Percentiles rank a stretch among this genome's conserved stretches.
Evolutionary conservation across 2,329 filamentous ascomycete species (phyloP).

Genomic region (Diaporthe sp.): DNA sequence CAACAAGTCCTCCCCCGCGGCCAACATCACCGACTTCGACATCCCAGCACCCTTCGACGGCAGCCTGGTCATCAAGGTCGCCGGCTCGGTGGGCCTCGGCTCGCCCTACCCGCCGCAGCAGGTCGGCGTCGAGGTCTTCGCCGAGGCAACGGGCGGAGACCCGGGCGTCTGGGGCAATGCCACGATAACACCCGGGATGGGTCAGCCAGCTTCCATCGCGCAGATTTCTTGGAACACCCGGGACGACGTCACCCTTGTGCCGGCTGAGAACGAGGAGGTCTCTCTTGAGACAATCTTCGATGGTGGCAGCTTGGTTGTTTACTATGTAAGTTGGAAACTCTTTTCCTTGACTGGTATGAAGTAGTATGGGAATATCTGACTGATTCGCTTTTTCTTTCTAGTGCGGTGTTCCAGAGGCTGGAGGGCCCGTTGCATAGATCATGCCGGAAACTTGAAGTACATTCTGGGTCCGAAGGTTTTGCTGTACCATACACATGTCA

Average conservation of each 20-base stretch:
- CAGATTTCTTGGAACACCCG: constrained; percentile 12
- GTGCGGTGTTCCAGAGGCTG: neutral
- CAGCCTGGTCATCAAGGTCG: constrained; percentile 20
- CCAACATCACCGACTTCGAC: constrained; percentile 24
- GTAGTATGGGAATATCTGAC: neutral
- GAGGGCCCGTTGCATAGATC: neutral
- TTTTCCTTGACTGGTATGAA: too few species aligned
- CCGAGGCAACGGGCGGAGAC: neutral
- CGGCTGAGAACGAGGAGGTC: neutral
- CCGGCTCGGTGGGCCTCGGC: constrained; percentile 7
- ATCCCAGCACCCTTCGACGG: constrained; percentile 10
- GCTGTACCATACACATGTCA: neutral
- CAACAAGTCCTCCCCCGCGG: constrained; percentile 3
- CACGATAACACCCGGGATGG: constrained; percentile 1
- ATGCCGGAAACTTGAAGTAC: neutral
- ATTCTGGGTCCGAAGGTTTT: neutral
- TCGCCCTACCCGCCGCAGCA: constrained; percentile 28
- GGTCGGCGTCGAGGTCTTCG: constrained; percentile 13
- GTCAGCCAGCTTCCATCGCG: neutral
- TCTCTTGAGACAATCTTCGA: constrained; percentile 1
- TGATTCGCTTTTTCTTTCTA: neutral
- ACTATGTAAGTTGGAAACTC: neutral
- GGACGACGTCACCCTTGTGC: neutral
- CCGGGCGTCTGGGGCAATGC: constrained; percentile 13
- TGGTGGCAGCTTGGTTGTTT: constrained; percentile 10